Evolutionary conservation across 2,329 filamentous ascomycete genomes (phyloP).

Genomic region (Grosmannia serpens): DNA sequence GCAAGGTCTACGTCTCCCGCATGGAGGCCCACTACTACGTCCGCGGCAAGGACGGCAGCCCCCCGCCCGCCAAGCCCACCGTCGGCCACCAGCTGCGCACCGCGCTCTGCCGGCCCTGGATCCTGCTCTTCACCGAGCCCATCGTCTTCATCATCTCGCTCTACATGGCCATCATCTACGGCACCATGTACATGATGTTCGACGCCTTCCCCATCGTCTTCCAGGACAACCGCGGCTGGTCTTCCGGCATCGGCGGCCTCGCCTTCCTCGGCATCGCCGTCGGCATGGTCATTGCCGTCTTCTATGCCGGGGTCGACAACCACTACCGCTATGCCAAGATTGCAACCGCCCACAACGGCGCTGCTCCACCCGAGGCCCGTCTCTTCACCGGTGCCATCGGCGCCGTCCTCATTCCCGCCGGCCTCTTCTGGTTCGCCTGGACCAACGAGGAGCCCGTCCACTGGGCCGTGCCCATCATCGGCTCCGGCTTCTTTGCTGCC

Average conservation of each 20-base stretch:
- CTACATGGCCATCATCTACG: conserved; percentile 53
- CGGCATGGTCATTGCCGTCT: conserved; percentile 50
- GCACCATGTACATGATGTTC: conserved; percentile 49
- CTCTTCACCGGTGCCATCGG: conserved; percentile 52
- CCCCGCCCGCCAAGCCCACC: conserved; percentile 20
- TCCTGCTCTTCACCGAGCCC: conserved; percentile 58
- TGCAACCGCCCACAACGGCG: conserved; percentile 31
- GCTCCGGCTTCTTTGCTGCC: conserved; percentile 25
- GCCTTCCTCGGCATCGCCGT: conserved; percentile 59
- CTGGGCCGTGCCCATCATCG: conserved; percentile 25
- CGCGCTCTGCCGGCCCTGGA: conserved; percentile 52
- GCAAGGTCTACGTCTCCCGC: conserved; percentile 20
- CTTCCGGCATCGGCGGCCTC: conserved; percentile 45
- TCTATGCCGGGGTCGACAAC: conserved; percentile 44
- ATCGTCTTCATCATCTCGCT: conserved; percentile 55
- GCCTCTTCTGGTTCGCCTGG: conserved; percentile 61
- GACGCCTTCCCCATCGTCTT: conserved; percentile 57
- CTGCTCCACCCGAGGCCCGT: conserved; percentile 54
- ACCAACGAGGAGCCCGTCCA: conserved; percentile 37
- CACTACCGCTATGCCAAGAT: conserved; percentile 36
- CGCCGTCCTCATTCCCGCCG: conserved; percentile 48
- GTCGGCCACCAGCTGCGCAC: conserved; percentile 42
- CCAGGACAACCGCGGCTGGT: conserved; percentile 47
- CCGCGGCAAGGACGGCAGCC: conserved; percentile 12
- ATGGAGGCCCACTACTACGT: conserved; percentile 26